phyloP scores from a whole-genome alignment of 2,329 filamentous ascomycete species.

The Volutella citrinella region DNA sequence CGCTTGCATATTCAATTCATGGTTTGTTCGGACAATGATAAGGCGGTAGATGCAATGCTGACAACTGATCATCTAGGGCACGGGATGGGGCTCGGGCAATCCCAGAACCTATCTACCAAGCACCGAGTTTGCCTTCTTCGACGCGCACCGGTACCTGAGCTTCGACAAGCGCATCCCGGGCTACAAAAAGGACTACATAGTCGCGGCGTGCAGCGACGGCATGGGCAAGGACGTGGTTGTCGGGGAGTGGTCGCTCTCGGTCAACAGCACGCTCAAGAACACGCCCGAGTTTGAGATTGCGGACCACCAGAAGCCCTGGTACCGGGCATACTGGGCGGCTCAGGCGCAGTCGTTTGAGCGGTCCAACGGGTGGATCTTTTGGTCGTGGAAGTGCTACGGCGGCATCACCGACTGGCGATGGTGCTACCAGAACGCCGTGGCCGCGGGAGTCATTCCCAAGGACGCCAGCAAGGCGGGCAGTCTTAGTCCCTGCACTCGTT shows the following conservation, averaged over 20 bases:
- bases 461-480: conserved; percentile 21
- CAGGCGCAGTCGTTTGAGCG: conserved; percentile 55
- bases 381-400: conserved; percentile 53
- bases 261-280: conserved; percentile 46
- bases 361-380: conserved; percentile 55
- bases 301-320: conserved; percentile 45
- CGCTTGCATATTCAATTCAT: conserved; percentile 51
- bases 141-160: conserved; percentile 59
- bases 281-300: conserved; percentile 41
- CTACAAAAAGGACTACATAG: conserved; percentile 48
- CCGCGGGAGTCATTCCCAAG: conserved; percentile 23
- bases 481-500: too few relatives aligned
- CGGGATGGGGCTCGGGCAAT: conserved; percentile 54
- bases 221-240: conserved; percentile 45
- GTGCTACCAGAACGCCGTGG: conserved; percentile 39
- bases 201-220: conserved; percentile 46
- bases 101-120: conserved; percentile 43
- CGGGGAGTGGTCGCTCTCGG: conserved; percentile 56
- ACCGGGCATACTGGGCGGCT: conserved; percentile 54
- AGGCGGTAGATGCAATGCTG: too few relatives aligned
- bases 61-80: too few relatives aligned
- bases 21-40: too few relatives aligned
- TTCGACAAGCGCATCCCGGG: conserved; percentile 44
- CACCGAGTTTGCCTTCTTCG: conserved; percentile 46
- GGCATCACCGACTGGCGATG: conserved; percentile 46